Percentiles rank a stretch among this genome's conserved stretches.
phyloP scores from a whole-genome alignment of 2,329 filamentous ascomycete species.

The Neonectria coccinea region DNA sequence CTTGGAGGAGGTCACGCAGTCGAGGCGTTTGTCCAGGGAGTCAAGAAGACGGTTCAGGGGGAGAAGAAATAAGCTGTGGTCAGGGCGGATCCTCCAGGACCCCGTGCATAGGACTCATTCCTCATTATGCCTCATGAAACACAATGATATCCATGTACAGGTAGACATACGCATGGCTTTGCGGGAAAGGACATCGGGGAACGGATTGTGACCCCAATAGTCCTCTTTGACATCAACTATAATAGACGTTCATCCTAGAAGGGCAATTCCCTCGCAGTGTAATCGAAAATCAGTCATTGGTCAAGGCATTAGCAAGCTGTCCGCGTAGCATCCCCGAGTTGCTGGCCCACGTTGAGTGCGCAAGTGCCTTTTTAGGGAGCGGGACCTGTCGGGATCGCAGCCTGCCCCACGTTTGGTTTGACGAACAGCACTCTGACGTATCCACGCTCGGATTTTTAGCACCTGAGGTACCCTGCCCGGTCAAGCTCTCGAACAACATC shows the following conservation, averaged over 20 bases:
- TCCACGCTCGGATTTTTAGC: slow-evolving; percentile 23
- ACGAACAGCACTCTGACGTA: slow-evolving; percentile 40
- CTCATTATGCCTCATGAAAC: slow-evolving; percentile 18
- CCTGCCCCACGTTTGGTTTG: slow-evolving; percentile 34
- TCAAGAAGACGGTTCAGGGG: slow-evolving; percentile 82
- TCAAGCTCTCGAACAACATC: slow-evolving; percentile 24
- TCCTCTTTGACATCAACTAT: not conserved
- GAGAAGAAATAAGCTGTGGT: slow-evolving; percentile 47
- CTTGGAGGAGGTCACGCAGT: slow-evolving; percentile 90
- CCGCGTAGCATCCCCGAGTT: slow-evolving; percentile 1
- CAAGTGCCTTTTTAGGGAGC: slow-evolving; percentile 1
- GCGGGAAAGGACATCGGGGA: not conserved
- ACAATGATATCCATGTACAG: slow-evolving; percentile 26
- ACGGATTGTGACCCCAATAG: not conserved
- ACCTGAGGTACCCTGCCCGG: slow-evolving; percentile 28
- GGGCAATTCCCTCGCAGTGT: no score
- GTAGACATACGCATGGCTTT: slow-evolving; percentile 28
- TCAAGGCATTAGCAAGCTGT: not conserved
- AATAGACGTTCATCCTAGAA: not conserved
- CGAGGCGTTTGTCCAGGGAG: slow-evolving; percentile 89
- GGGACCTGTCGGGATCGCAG: slow-evolving; percentile 23
- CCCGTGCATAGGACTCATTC: slow-evolving; percentile 7
- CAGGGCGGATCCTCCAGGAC: not conserved
- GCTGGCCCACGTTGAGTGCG: slow-evolving; percentile 12
- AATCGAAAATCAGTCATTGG: not conserved